Percentiles rank a stretch among this genome's conserved stretches.
Evolutionary conservation across 257 asterid genomes (phyloP).

Genomic region (Verbena officinalis): DNA sequence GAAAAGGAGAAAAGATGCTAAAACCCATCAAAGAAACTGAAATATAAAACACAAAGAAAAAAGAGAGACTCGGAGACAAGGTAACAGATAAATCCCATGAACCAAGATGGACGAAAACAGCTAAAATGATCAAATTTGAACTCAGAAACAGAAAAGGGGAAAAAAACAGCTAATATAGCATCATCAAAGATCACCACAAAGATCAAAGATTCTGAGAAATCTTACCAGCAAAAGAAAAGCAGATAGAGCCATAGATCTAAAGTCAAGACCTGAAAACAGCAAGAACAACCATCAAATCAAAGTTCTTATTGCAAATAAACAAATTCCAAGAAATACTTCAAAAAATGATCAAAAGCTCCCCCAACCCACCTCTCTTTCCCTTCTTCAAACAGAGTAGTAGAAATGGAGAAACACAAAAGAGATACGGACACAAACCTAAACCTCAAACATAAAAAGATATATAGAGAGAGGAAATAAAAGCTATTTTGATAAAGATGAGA

Average conservation of each 20-base stretch:
- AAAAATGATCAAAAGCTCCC: constrained; percentile 26
- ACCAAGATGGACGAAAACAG: background rate
- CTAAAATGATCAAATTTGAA: constrained; percentile 26
- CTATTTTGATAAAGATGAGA: constrained; percentile 25
- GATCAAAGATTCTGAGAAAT: constrained; percentile 25
- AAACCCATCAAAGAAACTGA: constrained; percentile 25
- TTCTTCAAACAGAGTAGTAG: constrained; percentile 10
- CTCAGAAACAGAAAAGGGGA: constrained; percentile 20
- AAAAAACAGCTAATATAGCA: constrained; percentile 8
- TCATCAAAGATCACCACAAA: constrained; percentile 35
- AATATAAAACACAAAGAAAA: background rate
- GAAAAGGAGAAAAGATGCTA: constrained; percentile 10
- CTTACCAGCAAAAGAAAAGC: constrained; percentile 57
- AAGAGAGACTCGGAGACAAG: background rate
- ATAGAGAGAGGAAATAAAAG: constrained; percentile 23
- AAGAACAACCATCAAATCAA: constrained; percentile 36
- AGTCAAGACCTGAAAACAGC: constrained; percentile 59
- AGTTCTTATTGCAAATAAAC: constrained; percentile 18
- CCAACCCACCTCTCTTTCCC: constrained; percentile 28
- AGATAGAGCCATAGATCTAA: constrained; percentile 61
- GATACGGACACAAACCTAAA: constrained; percentile 41
- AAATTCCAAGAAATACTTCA: constrained; percentile 20
- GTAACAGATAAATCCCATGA: constrained; percentile 23
- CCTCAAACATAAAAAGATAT: constrained; percentile 36
- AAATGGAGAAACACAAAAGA: constrained; percentile 13